A percentile compares a stretch with the other conserved stretches of the same genome.
These are phyloP conservation scores for Globisporangium uncinulatum DNA, from an alignment of 352 stramenopile genomes.

Conservation along the genomic window DNA sequence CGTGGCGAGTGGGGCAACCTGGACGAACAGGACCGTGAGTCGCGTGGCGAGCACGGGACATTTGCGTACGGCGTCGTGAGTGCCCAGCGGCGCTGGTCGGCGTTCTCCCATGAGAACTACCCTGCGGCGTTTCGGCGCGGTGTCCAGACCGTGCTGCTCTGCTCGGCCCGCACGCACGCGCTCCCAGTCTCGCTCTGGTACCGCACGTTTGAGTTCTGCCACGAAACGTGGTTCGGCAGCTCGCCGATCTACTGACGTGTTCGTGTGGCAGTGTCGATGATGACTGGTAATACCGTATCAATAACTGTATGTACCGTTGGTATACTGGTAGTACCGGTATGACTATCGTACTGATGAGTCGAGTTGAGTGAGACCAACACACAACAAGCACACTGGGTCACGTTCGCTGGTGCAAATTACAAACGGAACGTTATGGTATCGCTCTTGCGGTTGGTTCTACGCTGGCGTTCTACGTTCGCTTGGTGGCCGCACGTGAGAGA, in stretches of 20 bases:
- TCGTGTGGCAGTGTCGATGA: neutral
- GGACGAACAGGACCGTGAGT: conserved; percentile 20
- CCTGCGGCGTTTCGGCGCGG: conserved; percentile 30
- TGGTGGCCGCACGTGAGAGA: no score
- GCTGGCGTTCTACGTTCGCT: no score
- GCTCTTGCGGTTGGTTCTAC: no score
- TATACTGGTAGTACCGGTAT: no score
- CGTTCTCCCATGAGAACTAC: conserved; percentile 37
- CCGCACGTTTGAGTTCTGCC: conserved; percentile 50
- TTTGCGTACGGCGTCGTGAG: conserved; percentile 50
- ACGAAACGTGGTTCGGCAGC: conserved; percentile 42
- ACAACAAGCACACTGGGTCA: no score
- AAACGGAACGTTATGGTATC: no score
- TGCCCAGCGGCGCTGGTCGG: conserved; percentile 36
- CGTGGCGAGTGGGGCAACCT: conserved; percentile 44
- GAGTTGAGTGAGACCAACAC: no score
- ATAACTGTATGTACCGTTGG: no score
- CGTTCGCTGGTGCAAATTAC: no score
- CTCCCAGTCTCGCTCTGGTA: conserved; percentile 46
- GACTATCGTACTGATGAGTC: no score
- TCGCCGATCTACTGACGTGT: neutral
- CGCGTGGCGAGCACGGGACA: conserved; percentile 42
- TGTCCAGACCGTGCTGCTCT: conserved; percentile 37
- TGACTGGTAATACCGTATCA: no score
- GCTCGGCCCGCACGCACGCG: conserved; percentile 30